These are phyloP conservation scores for Candida ortonii DNA, from an alignment of 805 yeast species.

Conservation along the genomic window DNA sequence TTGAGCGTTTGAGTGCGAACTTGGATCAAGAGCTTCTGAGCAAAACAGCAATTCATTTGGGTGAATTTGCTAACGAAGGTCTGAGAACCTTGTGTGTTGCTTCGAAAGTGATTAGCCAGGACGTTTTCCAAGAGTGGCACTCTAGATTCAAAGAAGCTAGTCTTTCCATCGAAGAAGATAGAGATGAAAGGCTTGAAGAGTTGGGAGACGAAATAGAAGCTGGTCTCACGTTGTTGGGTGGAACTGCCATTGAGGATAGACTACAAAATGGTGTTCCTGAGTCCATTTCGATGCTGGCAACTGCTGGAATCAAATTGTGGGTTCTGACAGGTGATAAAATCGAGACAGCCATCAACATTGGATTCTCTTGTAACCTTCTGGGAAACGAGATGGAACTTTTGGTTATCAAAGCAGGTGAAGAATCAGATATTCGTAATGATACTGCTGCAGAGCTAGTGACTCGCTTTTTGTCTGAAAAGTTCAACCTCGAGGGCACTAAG, in stretches of 20 bases:
- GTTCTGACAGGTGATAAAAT: slow-evolving; percentile 80
- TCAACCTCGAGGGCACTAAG: slow-evolving; percentile 42
- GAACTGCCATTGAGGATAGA: slow-evolving; percentile 80
- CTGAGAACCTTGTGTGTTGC: slow-evolving; percentile 75
- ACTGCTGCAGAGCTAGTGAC: slow-evolving; percentile 35
- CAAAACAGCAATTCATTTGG: slow-evolving; percentile 61
- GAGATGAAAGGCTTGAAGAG: slow-evolving; percentile 55
- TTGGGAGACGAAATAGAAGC: slow-evolving; percentile 60
- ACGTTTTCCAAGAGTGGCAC: slow-evolving; percentile 53
- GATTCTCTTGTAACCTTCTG: slow-evolving; percentile 71
- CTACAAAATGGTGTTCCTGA: slow-evolving; percentile 78
- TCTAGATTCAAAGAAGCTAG: slow-evolving; percentile 55
- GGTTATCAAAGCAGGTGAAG: slow-evolving; percentile 45
- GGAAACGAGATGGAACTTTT: slow-evolving; percentile 66
- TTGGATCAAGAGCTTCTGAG: slow-evolving; percentile 45
- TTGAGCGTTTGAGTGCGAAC: slow-evolving; percentile 36
- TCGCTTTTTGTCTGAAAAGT: slow-evolving; percentile 45
- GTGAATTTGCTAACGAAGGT: slow-evolving; percentile 73
- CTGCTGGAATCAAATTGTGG: slow-evolving; percentile 81
- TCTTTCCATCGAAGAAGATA: slow-evolving; percentile 48
- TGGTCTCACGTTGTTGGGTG: slow-evolving; percentile 59
- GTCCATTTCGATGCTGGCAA: slow-evolving; percentile 59
- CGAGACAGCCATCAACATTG: slow-evolving; percentile 82
- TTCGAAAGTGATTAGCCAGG: slow-evolving; percentile 44
- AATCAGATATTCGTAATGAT: slow-evolving; percentile 24